A percentile compares a stretch with the other conserved stretches of the same genome.
phyloP scores from a whole-genome alignment of 2,329 filamentous ascomycete genomes.

The Neopestalotiopsis sp. region DNA sequence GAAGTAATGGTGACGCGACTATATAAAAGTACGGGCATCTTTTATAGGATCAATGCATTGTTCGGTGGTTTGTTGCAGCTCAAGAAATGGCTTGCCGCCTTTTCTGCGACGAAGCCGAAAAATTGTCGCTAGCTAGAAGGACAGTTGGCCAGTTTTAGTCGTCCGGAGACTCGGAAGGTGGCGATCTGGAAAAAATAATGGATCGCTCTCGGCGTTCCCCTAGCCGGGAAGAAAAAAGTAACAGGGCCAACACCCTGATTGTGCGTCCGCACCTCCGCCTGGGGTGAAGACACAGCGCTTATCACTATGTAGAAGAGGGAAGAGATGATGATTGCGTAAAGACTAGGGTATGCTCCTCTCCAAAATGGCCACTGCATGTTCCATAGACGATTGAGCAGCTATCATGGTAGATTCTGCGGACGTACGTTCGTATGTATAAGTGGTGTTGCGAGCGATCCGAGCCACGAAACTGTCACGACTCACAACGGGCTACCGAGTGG shows the following conservation, averaged over 20 bases:
- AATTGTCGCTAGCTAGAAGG: neutral
- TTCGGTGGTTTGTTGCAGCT: neutral
- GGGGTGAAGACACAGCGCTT: neutral
- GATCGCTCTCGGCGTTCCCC: slow-evolving; percentile 8
- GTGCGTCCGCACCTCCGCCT: neutral
- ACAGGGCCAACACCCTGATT: neutral
- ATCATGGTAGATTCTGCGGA: neutral
- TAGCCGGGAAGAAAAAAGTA: neutral
- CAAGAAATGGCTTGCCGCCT: neutral
- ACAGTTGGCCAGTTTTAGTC: neutral
- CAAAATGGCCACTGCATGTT: neutral
- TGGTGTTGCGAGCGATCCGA: neutral
- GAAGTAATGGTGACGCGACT: too few relatives aligned
- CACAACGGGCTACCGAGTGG: neutral
- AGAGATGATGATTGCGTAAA: neutral
- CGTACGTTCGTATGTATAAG: neutral
- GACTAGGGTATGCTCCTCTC: neutral
- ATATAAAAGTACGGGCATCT: too few relatives aligned
- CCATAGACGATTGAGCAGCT: neutral
- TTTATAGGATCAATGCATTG: neutral
- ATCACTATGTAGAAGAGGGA: neutral
- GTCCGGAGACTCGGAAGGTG: slow-evolving; percentile 7
- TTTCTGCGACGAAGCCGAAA: neutral
- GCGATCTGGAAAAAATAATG: slow-evolving; percentile 6
- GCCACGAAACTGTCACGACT: neutral